Percentiles rank a stretch among this genome's conserved stretches.
Conservation (phyloP, 2,329 filamentous ascomycete species). For the Hypoxylon sp. region DNA sequence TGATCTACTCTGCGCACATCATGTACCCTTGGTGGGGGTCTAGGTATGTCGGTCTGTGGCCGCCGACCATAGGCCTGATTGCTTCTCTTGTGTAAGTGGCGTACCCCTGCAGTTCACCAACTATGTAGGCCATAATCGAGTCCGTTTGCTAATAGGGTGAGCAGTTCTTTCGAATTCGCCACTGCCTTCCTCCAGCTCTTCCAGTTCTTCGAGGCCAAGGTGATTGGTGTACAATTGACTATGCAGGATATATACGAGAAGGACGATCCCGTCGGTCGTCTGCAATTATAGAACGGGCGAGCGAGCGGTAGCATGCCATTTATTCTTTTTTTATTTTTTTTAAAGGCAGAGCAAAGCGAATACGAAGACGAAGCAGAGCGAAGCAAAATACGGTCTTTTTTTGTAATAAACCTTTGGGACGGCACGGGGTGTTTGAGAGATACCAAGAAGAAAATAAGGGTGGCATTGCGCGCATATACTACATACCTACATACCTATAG, state of each 20-base stretch:
- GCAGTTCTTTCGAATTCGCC: slow-evolving; percentile 47
- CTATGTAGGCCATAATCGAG: background rate
- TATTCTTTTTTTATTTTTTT: slow-evolving; percentile 26
- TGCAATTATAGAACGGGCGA: slow-evolving; percentile 44
- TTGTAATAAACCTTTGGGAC: slow-evolving; percentile 43
- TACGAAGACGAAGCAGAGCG: background rate
- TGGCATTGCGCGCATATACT: slow-evolving; percentile 34
- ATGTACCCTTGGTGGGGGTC: slow-evolving; percentile 52
- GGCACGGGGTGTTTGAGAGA: slow-evolving; percentile 32
- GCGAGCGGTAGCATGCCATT: slow-evolving; percentile 9
- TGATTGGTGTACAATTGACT: slow-evolving; percentile 48
- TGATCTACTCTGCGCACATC: slow-evolving; percentile 50
- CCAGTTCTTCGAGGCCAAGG: slow-evolving; percentile 51
- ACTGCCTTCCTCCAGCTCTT: slow-evolving; percentile 50
- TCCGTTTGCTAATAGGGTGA: slow-evolving; percentile 5
- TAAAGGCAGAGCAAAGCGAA: background rate
- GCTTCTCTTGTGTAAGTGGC: slow-evolving; percentile 49
- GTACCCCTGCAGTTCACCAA: background rate
- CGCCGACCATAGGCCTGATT: slow-evolving; percentile 50
- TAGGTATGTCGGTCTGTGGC: slow-evolving; percentile 49
- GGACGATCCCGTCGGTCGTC: slow-evolving; percentile 43
- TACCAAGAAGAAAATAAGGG: slow-evolving; percentile 38
- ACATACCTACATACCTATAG: slow-evolving; percentile 16
- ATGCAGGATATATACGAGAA: slow-evolving; percentile 52
- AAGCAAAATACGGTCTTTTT: slow-evolving; percentile 35